Base-by-base conservation (phyloP, 1,284 basidiomycete genomes). In the Ceratobasidium sp. region DNA sequence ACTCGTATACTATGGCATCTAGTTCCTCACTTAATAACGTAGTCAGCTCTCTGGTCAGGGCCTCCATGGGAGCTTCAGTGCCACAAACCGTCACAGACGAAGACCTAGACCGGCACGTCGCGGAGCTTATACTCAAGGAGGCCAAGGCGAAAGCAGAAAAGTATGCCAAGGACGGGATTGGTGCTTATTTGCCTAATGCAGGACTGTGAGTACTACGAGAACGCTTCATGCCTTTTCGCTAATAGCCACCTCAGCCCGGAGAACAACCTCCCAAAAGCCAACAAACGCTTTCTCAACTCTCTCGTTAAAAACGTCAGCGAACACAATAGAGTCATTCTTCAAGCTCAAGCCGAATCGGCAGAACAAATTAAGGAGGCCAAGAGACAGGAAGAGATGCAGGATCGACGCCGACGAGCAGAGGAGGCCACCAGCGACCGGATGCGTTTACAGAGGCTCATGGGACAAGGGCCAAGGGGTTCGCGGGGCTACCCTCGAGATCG, bases 231-330 rank as follows among this genome's bases (percentile, higher is more conserved):
- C n/a, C 54, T 41, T 33, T 33, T 5, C 23, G 74, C 74, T 76
- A 41, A 76, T 41, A 10, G 50, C 64, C 41, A 52, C 66, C 38
- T 41, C 69, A 85, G 84, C n/a, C 83, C 83, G 4, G 84, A 84
- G 44, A 82, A 81, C 23, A 81, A 81, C 82, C 91, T 89, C 0
- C 94, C 94, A 0, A 91, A 89, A 81, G 85, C 96, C n/a, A 97
- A 97, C 86, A 98, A 97, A 83, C 93, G 95, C 0, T 98, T 98
- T 84, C 87, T 98, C 27, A 90, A 92, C 0, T 92, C 93, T 33
- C 95, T 98, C 78, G 96, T 98, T 76, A 90, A 92, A 79, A 95
- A 90, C 80, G 97, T 96, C 2, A 96, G 96, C 82, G 95, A 96
- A 77, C 96, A 98, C 83, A 98, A 98, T 84, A 91, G 92, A 83